Conservation (phyloP, 2,329 filamentous ascomycete genomes). For the Epichloe scottii region DNA sequence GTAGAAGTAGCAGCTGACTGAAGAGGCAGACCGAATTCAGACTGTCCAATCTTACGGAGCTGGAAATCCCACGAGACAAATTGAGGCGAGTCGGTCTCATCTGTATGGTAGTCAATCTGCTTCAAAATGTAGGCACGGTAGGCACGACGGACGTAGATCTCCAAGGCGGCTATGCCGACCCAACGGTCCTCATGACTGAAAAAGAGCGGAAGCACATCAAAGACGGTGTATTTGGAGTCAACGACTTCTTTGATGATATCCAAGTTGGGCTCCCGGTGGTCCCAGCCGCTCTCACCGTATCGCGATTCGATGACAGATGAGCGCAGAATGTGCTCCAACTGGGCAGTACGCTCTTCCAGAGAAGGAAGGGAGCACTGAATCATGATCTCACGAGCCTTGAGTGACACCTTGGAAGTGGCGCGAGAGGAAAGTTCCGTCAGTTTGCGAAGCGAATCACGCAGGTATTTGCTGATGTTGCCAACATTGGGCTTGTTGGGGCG, state of each 20-base stretch:
- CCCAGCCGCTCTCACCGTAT: conserved; percentile 94
- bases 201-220: conserved; percentile 90
- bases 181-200: conserved; percentile 89
- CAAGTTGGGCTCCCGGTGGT: conserved; percentile 83
- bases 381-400: conserved; percentile 93
- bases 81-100: conserved; percentile 52
- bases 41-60: conserved; percentile 82
- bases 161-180: conserved; percentile 85
- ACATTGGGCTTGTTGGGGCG: conserved; percentile 85
- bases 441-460: conserved; percentile 70
- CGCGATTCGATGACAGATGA: conserved; percentile 94
- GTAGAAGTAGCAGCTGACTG: conserved; percentile 73
- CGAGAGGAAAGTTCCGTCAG: conserved; percentile 76
- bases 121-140: conserved; percentile 94
- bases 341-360: conserved; percentile 81
- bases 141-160: conserved; percentile 91
- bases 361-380: conserved; percentile 96
- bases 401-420: conserved; percentile 81
- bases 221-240: conserved; percentile 96
- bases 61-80: conserved; percentile 95
- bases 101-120: conserved; percentile 77
- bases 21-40: conserved; percentile 74
- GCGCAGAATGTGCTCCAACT: conserved; percentile 98
- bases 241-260: conserved; percentile 94
- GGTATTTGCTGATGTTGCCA: conserved; percentile 77